phyloP scores from a whole-genome alignment of 352 stramenopile species.

The Phytophthora ohioensis region DNA sequence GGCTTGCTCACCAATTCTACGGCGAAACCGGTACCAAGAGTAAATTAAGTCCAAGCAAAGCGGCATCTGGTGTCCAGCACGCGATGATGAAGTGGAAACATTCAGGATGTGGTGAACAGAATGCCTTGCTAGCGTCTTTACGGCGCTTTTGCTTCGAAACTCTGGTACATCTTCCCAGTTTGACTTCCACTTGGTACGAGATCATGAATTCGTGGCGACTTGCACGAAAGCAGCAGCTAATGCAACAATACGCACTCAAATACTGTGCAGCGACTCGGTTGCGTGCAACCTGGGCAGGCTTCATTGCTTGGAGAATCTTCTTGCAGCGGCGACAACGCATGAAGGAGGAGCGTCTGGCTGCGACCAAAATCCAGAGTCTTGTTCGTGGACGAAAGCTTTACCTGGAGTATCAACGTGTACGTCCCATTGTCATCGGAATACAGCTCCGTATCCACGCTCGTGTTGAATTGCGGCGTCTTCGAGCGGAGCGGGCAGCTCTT shows the following conservation, averaged over 20 bases:
- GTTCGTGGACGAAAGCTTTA: conserved; percentile 37
- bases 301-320: conserved; percentile 31
- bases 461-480: conserved; percentile 45
- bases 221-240: conserved; percentile 40
- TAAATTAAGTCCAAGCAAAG: conserved; percentile 6
- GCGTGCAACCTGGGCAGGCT: conserved; percentile 50
- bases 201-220: conserved; percentile 63
- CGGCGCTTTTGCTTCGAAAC: conserved; percentile 54
- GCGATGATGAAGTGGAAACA: conserved; percentile 30
- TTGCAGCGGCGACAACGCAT: conserved; percentile 35
- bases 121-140: conserved; percentile 21
- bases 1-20: conserved; percentile 51
- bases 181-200: conserved; percentile 47
- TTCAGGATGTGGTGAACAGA: conserved; percentile 3
- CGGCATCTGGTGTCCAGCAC: conserved; percentile 16
- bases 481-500: conserved; percentile 35
- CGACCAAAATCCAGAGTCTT: conserved; percentile 57
- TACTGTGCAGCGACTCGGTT: conserved; percentile 68
- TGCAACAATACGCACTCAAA: conserved; percentile 36
- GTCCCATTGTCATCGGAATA: conserved; percentile 11
- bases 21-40: background rate
- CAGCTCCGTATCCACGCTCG: conserved; percentile 50
- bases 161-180: conserved; percentile 53
- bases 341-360: conserved; percentile 52
- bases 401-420: conserved; percentile 31